These are phyloP conservation scores for Fomes fomentarius DNA, from an alignment of 1,284 basidiomycete species.

Conservation along the genomic window DNA sequence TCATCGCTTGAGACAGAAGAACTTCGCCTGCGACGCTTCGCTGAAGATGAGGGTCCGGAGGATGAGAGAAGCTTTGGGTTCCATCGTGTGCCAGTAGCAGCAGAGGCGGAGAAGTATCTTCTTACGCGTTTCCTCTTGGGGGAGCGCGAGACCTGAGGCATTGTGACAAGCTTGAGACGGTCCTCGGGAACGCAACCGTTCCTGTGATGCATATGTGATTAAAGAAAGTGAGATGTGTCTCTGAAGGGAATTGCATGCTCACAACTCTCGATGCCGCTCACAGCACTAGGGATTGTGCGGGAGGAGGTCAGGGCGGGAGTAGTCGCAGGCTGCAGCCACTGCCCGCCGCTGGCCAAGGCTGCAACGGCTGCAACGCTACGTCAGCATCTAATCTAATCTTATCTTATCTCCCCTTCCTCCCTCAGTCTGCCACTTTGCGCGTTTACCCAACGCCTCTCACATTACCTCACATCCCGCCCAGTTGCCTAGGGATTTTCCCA, in stretches of 20 bases:
- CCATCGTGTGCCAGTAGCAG: slow-evolving; percentile 28
- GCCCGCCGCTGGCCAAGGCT: neutral
- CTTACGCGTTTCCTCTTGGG: slow-evolving; percentile 33
- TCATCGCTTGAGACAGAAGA: slow-evolving; percentile 30
- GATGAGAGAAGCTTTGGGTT: slow-evolving; percentile 17
- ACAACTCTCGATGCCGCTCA: no score
- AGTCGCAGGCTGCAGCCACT: neutral
- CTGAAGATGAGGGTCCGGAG: slow-evolving; percentile 13
- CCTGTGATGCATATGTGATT: neutral
- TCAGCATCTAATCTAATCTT: neutral
- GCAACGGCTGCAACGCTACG: neutral
- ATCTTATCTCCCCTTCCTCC: neutral
- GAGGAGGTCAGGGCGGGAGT: no score
- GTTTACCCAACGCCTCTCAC: no score
- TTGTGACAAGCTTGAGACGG: neutral
- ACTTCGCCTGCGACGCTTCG: slow-evolving; percentile 20
- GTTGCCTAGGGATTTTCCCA: no score
- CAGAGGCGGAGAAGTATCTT: slow-evolving; percentile 34
- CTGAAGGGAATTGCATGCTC: neutral
- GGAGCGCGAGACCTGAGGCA: slow-evolving; percentile 31
- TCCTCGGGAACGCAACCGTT: neutral
- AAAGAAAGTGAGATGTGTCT: neutral
- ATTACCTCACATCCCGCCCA: neutral
- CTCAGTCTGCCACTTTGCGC: neutral
- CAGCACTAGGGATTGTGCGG: no score